A percentile compares a stretch with the other conserved stretches of the same genome.
phyloP scores from a whole-genome alignment of 495 filamentous ascomycete genomes.

The Penicillium atrosanguineum region DNA sequence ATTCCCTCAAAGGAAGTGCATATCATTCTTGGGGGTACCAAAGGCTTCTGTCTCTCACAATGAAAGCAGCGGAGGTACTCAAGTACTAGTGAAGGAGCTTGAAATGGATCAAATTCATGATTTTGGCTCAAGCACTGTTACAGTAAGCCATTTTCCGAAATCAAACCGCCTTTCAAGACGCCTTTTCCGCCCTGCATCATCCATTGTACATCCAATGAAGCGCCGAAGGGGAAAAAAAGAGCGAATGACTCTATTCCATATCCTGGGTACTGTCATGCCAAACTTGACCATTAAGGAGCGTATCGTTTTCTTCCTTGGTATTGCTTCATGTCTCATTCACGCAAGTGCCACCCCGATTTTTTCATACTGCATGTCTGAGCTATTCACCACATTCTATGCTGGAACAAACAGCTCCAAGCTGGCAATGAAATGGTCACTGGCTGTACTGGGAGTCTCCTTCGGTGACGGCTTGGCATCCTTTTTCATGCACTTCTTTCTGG shows the following conservation, averaged over 20 bases:
- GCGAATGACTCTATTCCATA: conserved; percentile 40
- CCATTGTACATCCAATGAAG: neutral
- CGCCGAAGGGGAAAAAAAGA: conserved; percentile 3
- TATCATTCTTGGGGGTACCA: neutral
- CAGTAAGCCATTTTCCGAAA: neutral
- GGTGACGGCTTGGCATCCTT: conserved; percentile 64
- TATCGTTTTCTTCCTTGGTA: conserved; percentile 57
- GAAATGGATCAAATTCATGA: conserved; percentile 12
- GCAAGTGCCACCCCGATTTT: conserved; percentile 74
- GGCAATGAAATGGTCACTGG: conserved; percentile 64
- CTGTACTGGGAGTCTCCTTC: conserved; percentile 65
- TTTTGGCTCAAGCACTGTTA: neutral
- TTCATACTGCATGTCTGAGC: conserved; percentile 70
- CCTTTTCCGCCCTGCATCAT: neutral
- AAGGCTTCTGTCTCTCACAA: neutral
- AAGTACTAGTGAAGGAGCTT: neutral
- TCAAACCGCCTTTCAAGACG: neutral
- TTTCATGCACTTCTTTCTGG: conserved; percentile 66
- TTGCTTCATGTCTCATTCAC: conserved; percentile 59
- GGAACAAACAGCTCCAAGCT: conserved; percentile 35
- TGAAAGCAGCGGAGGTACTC: neutral
- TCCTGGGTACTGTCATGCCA: conserved; percentile 76
- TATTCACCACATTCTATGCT: conserved; percentile 68
- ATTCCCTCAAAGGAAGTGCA: neutral
- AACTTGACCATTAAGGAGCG: conserved; percentile 51